These are phyloP conservation scores for Scedosporium apiospermum DNA, from an alignment of 2,329 filamentous ascomycete species.

Conservation along the genomic window DNA sequence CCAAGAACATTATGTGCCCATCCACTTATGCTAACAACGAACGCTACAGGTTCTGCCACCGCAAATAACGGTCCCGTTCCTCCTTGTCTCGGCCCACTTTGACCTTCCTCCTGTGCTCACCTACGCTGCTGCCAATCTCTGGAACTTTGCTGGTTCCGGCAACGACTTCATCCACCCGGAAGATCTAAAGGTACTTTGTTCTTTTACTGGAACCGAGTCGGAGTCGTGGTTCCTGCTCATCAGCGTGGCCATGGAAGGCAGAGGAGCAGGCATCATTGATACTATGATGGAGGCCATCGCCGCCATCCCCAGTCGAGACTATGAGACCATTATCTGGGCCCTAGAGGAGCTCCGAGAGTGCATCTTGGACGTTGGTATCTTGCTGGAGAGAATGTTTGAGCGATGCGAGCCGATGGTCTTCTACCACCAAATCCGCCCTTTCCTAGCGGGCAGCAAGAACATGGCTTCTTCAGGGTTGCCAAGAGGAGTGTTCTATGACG, in stretches of 20 bases:
- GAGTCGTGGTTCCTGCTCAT: slow-evolving; percentile 94
- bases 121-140: slow-evolving; percentile 77
- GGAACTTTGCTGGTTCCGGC: slow-evolving; percentile 66
- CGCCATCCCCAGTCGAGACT: slow-evolving; percentile 54
- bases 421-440: slow-evolving; percentile 81
- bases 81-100: slow-evolving; percentile 60
- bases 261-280: slow-evolving; percentile 65
- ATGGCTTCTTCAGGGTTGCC: slow-evolving; percentile 81
- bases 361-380: slow-evolving; percentile 55
- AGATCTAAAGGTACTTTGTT: slow-evolving; percentile 62
- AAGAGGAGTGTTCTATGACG: slow-evolving; percentile 75
- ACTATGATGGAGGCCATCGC: slow-evolving; percentile 69
- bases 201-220: slow-evolving; percentile 80
- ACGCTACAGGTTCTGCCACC: slow-evolving; percentile 53
- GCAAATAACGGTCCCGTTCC: slow-evolving; percentile 66
- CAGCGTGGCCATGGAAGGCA: slow-evolving; percentile 82
- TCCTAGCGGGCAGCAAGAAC: slow-evolving; percentile 83
- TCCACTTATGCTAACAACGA: slow-evolving; percentile 11
- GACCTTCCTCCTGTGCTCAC: slow-evolving; percentile 84
- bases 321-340: slow-evolving; percentile 48
- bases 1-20: neutral
- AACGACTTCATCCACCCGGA: slow-evolving; percentile 54
- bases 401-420: slow-evolving; percentile 80
- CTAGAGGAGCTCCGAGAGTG: slow-evolving; percentile 56
- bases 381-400: slow-evolving; percentile 82